phyloP scores from a whole-genome alignment of 352 stramenopile species.

The Aphanomyces euteiches region DNA sequence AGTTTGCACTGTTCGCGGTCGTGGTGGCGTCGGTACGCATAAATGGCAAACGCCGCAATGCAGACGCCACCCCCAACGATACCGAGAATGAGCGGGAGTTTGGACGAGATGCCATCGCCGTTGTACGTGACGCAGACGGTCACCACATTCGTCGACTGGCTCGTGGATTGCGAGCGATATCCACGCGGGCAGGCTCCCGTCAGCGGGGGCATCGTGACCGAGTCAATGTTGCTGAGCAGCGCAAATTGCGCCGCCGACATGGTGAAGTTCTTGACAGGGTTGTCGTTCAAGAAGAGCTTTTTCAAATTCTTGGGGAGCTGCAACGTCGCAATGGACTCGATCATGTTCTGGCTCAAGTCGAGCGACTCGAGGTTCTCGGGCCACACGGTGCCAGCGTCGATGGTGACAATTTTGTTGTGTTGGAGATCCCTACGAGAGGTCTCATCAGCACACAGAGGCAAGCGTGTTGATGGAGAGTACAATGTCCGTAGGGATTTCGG shows the following conservation, averaged over 20 bases:
- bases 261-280: not conserved
- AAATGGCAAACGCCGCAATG: slow-evolving; percentile 2
- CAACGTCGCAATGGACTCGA: not conserved
- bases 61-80: not conserved
- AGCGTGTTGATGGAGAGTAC: not conserved
- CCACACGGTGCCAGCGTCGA: not conserved
- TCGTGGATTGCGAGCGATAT: not conserved
- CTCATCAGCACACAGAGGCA: not conserved
- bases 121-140: not conserved
- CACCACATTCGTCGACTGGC: not conserved
- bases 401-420: not conserved
- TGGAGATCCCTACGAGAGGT: slow-evolving; percentile 2
- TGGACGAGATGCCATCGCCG: not conserved
- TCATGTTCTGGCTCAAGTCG: not conserved
- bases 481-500: not conserved
- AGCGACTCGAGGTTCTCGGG: not conserved
- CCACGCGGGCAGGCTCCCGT: not conserved
- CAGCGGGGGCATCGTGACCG: slow-evolving; percentile 4
- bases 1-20: not conserved
- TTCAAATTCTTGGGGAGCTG: not conserved
- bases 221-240: not conserved
- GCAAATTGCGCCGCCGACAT: not conserved
- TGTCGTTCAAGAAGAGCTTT: slow-evolving; percentile 11
- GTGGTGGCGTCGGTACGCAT: not conserved
- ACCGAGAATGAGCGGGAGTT: not conserved